These are phyloP conservation scores for Aureobasidium sp. DNA, from an alignment of 2,329 filamentous ascomycete species.

Conservation along the genomic window DNA sequence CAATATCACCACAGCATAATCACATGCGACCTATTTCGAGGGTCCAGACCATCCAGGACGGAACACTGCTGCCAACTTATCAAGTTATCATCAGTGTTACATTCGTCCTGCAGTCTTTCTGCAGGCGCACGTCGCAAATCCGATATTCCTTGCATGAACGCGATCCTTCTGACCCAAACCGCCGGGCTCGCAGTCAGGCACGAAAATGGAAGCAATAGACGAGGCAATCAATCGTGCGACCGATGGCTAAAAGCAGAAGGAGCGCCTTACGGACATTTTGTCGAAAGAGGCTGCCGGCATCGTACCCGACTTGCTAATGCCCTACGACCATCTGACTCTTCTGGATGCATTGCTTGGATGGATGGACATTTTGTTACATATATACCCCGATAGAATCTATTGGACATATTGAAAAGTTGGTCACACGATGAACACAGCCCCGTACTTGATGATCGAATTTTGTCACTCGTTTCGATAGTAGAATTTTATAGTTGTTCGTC, in stretches of 20 bases:
- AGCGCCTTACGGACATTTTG: background rate
- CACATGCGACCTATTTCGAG: background rate
- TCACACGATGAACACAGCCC: background rate
- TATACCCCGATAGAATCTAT: background rate
- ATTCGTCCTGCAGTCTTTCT: background rate
- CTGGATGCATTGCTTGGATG: background rate
- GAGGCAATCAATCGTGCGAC: background rate
- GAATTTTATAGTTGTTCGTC: background rate
- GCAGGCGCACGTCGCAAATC: background rate
- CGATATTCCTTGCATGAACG: constrained; percentile 1
- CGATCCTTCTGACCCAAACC: background rate
- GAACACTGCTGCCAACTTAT: background rate
- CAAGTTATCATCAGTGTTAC: background rate
- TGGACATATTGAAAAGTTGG: background rate
- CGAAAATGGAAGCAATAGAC: background rate
- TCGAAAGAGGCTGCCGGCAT: constrained; percentile 4
- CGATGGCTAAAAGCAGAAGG: background rate
- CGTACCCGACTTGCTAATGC: background rate
- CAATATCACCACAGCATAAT: background rate
- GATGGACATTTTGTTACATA: background rate
- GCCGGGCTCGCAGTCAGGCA: background rate
- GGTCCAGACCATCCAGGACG: background rate
- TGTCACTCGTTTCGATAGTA: background rate
- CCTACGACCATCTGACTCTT: background rate
- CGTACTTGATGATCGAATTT: background rate